Evolutionary conservation across 768 basidiomycete genomes (phyloP), one percentile per base, ranked within the genome.

Genomic region (Termitomyces sp.): DNA sequence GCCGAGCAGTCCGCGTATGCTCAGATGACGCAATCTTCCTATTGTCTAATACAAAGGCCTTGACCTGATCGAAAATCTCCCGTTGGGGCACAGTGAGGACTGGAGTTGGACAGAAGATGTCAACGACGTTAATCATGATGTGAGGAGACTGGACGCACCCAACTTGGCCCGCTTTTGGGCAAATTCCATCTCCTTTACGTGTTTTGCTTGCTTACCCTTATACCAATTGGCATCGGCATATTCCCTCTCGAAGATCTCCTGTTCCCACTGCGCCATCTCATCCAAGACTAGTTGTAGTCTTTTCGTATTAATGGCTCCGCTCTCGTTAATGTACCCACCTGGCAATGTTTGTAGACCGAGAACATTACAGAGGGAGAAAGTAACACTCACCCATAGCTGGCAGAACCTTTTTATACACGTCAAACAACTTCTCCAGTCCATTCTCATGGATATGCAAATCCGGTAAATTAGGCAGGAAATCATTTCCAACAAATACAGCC

Each of bases 371-470:
- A 18, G 13, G 32, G 16, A 55, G 56, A 62, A 20, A 58, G 33
- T 32, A 28, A 45, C 24, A 67, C 83, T 60, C 63, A 86, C 85
- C 88, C 68, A 89, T 74, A 51, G 86, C 84, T 22, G 96, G 95
- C 24, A 98, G 73, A 35, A 94, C 85, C 71, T 87, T 89, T 82
- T 98, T 98, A 76, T 99, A 99, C 59, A 98, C 92, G 11, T 94
- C 92, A 73, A 97, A 98, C 60, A 99, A 77, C 66, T 81, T 84
- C 76, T 98, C 95, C 65, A 99, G 72, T 16, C 94, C 97, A 70
- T 98, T 97, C 75, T 97, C 94, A 69, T 98, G 94, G 71, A 99
- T 98, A 71, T 98, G 97, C 32, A 99, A 74, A 73, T 97, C 95
- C 5, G 97, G 97, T 60, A 99, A 75, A 76, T 98, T 92, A 8